Evolutionary conservation across 2,329 filamentous ascomycete genomes (phyloP).

Genomic region (Fusarium tjaetaba): DNA sequence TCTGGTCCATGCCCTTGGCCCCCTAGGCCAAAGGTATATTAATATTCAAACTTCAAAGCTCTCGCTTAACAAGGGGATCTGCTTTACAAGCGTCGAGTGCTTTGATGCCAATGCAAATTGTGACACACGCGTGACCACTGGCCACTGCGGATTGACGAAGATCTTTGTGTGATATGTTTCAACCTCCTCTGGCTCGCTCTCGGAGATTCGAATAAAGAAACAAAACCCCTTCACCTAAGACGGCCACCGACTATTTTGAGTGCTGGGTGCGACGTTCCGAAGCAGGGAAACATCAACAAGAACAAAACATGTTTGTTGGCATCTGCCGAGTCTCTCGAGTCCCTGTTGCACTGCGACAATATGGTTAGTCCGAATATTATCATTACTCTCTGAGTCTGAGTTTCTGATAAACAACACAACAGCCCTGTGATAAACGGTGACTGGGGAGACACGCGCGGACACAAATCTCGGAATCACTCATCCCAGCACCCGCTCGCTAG

Average conservation of each 20-base stretch:
- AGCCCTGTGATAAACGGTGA: conserved; percentile 15
- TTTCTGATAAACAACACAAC: conserved; percentile 1
- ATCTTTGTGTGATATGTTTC: conserved; percentile 24
- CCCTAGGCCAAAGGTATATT: background rate
- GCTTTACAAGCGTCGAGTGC: conserved; percentile 4
- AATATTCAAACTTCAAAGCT: background rate
- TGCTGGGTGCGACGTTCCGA: background rate
- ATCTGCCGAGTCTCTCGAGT: background rate
- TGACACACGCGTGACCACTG: conserved; percentile 35
- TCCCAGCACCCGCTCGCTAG: conserved; percentile 27
- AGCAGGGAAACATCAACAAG: background rate
- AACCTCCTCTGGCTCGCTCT: background rate
- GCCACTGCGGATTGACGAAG: background rate
- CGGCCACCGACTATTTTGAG: background rate
- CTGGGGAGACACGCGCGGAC: conserved; percentile 12
- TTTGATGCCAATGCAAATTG: conserved; percentile 39
- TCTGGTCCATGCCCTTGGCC: conserved; percentile 14
- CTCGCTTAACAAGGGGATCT: conserved; percentile 9
- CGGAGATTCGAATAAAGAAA: background rate
- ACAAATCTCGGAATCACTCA: conserved; percentile 34
- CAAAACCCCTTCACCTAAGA: background rate
- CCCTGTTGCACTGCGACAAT: background rate
- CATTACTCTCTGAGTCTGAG: background rate
- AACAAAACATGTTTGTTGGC: background rate
- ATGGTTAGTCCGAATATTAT: background rate